Evolutionary conservation across 1,284 basidiomycete species (phyloP).

Genomic region (Dichomitus squalens): DNA sequence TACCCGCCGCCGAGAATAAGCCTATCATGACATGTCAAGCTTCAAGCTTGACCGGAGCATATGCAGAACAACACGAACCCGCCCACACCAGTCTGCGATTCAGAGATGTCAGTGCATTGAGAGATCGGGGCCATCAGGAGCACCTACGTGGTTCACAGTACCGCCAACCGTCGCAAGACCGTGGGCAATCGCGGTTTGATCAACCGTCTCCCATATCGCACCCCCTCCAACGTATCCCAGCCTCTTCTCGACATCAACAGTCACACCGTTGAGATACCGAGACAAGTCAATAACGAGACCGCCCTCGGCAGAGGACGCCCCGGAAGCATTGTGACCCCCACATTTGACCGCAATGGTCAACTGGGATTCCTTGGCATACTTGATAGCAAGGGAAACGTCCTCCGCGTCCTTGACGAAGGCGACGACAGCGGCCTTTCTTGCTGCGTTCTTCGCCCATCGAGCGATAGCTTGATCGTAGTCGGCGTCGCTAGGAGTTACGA

Average conservation of each 20-base stretch:
- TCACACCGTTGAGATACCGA: slow-evolving; percentile 33
- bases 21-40: slow-evolving; percentile 26
- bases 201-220: slow-evolving; percentile 38
- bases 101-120: neutral
- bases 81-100: slow-evolving; percentile 33
- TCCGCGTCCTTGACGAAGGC: slow-evolving; percentile 33
- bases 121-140: neutral
- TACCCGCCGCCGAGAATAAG: slow-evolving; percentile 61
- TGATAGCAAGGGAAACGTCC: slow-evolving; percentile 36
- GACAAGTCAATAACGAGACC: slow-evolving; percentile 43
- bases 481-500: slow-evolving; percentile 24
- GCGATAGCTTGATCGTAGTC: slow-evolving; percentile 30
- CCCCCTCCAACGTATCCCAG: slow-evolving; percentile 38
- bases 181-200: slow-evolving; percentile 34
- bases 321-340: slow-evolving; percentile 42
- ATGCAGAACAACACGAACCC: slow-evolving; percentile 20
- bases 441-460: slow-evolving; percentile 34
- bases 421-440: slow-evolving; percentile 33
- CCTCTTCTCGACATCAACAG: slow-evolving; percentile 33
- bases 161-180: slow-evolving; percentile 37
- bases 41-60: neutral
- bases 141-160: slow-evolving; percentile 32
- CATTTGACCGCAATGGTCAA: slow-evolving; percentile 37
- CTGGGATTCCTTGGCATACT: slow-evolving; percentile 30
- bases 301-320: slow-evolving; percentile 36